Evolutionary conservation across 2,329 filamentous ascomycete genomes (phyloP).

Genomic region (Elsinoe ampelina): DNA sequence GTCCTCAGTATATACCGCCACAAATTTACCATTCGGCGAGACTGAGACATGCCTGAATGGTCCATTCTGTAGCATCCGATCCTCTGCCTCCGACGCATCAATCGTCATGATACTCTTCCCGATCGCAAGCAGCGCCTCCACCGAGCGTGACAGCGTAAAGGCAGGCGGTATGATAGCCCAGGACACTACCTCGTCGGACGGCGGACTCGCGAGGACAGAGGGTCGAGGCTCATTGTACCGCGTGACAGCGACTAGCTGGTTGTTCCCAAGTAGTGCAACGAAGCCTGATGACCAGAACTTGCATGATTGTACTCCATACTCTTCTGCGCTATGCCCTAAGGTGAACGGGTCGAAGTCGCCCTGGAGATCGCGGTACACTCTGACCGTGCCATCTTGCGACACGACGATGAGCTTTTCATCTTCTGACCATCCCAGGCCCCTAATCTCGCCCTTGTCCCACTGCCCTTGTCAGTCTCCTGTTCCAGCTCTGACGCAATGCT

Average conservation of each 20-base stretch:
- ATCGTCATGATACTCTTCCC: conserved; percentile 75
- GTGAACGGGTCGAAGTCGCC: conserved; percentile 93
- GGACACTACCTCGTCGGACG: conserved; percentile 69
- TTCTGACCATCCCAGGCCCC: conserved; percentile 90
- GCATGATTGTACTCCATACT: conserved; percentile 78
- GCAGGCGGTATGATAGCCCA: conserved; percentile 85
- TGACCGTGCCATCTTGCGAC: conserved; percentile 78
- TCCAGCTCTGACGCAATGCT: background rate
- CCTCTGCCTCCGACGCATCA: conserved; percentile 82
- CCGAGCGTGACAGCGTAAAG: conserved; percentile 81
- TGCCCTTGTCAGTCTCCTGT: conserved; percentile 27
- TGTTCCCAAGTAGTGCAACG: conserved; percentile 83
- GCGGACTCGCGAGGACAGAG: conserved; percentile 65
- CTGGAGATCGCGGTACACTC: conserved; percentile 85
- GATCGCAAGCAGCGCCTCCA: conserved; percentile 84
- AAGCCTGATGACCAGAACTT: conserved; percentile 89
- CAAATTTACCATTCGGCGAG: conserved; percentile 81
- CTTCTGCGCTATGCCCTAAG: conserved; percentile 77
- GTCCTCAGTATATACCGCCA: conserved; percentile 76
- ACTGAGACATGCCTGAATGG: conserved; percentile 86
- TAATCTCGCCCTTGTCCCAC: conserved; percentile 85
- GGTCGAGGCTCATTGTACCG: conserved; percentile 87
- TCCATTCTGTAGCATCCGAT: conserved; percentile 81
- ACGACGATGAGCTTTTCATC: conserved; percentile 87
- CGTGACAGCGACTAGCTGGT: conserved; percentile 75